These are phyloP conservation scores for Aspergillus viridinutans DNA, from an alignment of 2,329 filamentous ascomycete genomes.

Conservation along the genomic window DNA sequence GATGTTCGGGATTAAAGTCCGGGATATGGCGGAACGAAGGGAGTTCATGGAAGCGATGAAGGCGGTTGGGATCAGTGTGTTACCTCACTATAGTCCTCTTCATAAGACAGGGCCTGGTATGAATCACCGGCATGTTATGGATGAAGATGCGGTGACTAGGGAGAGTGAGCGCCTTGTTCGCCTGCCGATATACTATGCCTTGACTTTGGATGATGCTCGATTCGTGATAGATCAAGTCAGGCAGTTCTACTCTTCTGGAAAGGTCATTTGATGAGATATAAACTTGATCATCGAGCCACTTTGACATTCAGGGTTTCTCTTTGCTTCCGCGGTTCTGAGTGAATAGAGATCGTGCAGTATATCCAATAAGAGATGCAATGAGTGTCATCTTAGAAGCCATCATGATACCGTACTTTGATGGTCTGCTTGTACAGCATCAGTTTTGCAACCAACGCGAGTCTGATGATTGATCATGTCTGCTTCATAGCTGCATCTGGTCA, in stretches of 20 bases:
- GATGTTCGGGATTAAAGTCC: not conserved
- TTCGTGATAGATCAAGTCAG: not conserved
- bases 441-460: too few relatives aligned
- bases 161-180: not conserved
- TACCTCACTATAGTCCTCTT: not conserved
- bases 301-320: not conserved
- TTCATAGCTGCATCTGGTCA: too few relatives aligned
- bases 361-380: not conserved
- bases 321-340: too few relatives aligned
- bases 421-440: too few relatives aligned
- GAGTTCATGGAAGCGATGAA: not conserved
- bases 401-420: too few relatives aligned
- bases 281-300: not conserved
- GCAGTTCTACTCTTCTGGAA: not conserved
- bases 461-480: too few relatives aligned
- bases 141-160: not conserved
- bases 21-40: not conserved
- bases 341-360: too few relatives aligned
- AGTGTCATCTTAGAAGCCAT: too few relatives aligned
- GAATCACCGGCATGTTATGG: not conserved
- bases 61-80: not conserved
- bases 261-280: not conserved
- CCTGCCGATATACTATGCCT: not conserved
- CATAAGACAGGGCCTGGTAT: not conserved
- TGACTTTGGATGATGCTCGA: not conserved